Percentiles rank a stretch among this genome's conserved stretches.
Evolutionary conservation across 192 early-diverging fungal genomes (phyloP).

Genomic region (Gamsiella multidivaricata): DNA sequence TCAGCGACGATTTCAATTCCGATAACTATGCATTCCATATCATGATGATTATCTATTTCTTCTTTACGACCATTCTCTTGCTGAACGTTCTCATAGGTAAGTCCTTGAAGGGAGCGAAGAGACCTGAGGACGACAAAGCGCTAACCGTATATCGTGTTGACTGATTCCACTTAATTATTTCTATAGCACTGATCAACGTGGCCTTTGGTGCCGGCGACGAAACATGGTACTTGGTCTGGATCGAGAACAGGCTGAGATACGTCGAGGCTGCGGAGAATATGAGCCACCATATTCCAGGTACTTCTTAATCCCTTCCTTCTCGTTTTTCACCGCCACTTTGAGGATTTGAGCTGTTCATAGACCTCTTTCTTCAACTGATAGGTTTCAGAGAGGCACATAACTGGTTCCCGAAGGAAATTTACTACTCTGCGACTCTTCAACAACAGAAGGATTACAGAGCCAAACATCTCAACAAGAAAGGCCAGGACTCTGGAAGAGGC

Average conservation of each 20-base stretch:
- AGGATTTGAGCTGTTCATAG: neutral
- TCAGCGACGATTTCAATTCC: neutral
- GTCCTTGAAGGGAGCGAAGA: neutral
- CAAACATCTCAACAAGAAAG: slow-evolving; percentile 1
- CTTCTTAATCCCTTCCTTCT: neutral
- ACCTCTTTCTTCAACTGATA: neutral
- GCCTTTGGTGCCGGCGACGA: slow-evolving; percentile 26
- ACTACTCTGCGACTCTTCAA: slow-evolving; percentile 17
- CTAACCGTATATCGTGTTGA: neutral
- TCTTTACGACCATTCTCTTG: slow-evolving; percentile 32
- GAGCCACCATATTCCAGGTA: slow-evolving; percentile 27
- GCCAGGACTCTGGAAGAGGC: neutral
- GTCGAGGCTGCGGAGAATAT: slow-evolving; percentile 30
- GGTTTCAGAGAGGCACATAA: slow-evolving; percentile 9
- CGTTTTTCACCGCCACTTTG: neutral
- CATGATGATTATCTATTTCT: slow-evolving; percentile 33
- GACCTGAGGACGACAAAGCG: neutral
- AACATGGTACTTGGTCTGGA: slow-evolving; percentile 25
- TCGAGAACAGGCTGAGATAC: slow-evolving; percentile 20
- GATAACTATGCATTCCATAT: slow-evolving; percentile 21
- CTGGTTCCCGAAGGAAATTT: slow-evolving; percentile 20
- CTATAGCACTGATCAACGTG: slow-evolving; percentile 30
- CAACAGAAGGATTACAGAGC: slow-evolving; percentile 11
- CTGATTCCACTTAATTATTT: neutral
- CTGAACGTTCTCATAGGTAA: slow-evolving; percentile 42